A percentile compares a stretch with the other conserved stretches of the same genome.
phyloP scores from a whole-genome alignment of 2,329 filamentous ascomycete genomes.

The Emergomyces orientalis region DNA sequence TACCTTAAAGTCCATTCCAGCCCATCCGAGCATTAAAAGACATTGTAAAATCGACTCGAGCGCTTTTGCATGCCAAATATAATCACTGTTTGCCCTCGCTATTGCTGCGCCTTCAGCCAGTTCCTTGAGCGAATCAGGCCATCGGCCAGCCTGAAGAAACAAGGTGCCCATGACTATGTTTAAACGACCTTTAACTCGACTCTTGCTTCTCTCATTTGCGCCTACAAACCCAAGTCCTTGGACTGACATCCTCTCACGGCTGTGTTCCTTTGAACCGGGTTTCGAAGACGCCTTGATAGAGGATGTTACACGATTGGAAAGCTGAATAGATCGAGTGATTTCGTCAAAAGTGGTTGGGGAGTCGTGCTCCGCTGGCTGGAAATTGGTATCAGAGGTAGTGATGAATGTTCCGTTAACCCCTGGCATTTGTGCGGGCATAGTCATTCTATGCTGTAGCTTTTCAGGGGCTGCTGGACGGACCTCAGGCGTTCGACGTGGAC shows the following conservation, averaged over 20 bases:
- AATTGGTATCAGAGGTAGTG: constrained; percentile 32
- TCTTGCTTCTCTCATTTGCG: constrained; percentile 65
- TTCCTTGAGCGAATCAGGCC: constrained; percentile 79
- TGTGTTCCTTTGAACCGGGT: constrained; percentile 41
- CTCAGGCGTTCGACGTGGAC: constrained; percentile 43
- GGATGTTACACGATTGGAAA: constrained; percentile 31
- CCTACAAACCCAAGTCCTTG: constrained; percentile 63
- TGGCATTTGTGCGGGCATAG: constrained; percentile 58
- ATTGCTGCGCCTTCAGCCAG: constrained; percentile 69
- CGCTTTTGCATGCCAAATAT: constrained; percentile 95
- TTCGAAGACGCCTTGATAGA: constrained; percentile 29
- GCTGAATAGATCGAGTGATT: constrained; percentile 38
- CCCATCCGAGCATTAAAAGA: constrained; percentile 75
- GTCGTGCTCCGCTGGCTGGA: constrained; percentile 28
- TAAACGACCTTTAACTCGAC: constrained; percentile 70
- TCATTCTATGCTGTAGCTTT: constrained; percentile 62
- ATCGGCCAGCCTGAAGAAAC: constrained; percentile 80
- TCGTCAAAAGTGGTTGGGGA: constrained; percentile 48
- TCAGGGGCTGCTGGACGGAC: constrained; percentile 37
- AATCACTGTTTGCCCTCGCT: constrained; percentile 72
- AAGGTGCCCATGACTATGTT: constrained; percentile 73
- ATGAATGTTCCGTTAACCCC: constrained; percentile 29
- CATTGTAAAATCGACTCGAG: constrained; percentile 79
- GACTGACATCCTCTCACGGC: constrained; percentile 53
- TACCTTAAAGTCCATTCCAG: constrained; percentile 63